Conservation (phyloP, 345 rosid genomes). For the Rhizophora mangle region DNA sequence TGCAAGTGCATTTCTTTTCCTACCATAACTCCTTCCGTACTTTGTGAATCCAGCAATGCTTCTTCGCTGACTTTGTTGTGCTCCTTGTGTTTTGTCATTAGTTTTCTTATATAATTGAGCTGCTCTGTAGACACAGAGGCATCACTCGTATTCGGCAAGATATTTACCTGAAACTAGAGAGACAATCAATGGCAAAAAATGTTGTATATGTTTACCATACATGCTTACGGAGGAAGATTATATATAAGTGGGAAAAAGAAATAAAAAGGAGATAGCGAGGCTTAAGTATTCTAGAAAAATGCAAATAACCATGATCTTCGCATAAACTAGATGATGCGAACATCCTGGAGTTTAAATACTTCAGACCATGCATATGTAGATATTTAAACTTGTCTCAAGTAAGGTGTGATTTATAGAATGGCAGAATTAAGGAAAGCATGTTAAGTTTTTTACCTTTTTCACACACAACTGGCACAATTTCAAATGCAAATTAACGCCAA, state of each 20-base stretch:
- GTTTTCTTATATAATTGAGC: constrained; percentile 66
- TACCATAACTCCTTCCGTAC: constrained; percentile 26
- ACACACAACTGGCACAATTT: too few species aligned
- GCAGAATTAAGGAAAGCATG: neutral
- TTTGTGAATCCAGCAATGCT: constrained; percentile 21
- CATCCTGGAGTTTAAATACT: neutral
- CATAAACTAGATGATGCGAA: neutral
- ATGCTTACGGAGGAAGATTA: neutral
- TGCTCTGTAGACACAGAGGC: constrained; percentile 66
- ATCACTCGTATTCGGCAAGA: constrained; percentile 76
- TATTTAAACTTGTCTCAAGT: neutral
- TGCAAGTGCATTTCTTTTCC: constrained; percentile 32
- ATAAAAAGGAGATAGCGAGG: neutral
- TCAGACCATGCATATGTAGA: neutral
- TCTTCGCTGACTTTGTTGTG: constrained; percentile 32
- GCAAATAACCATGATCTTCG: neutral
- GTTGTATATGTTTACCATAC: neutral
- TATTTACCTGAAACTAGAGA: constrained; percentile 63
- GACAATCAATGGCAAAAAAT: neutral
- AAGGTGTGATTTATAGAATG: neutral
- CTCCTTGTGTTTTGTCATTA: constrained; percentile 52
- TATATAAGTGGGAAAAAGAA: neutral
- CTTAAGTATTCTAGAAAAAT: neutral
- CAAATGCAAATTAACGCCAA: too few species aligned
- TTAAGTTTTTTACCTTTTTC: too few species aligned